Percentiles rank a stretch among this genome's conserved stretches.
Evolutionary conservation across 768 basidiomycete genomes (phyloP).

Genomic region (Tylopilus vinaceipallidus): DNA sequence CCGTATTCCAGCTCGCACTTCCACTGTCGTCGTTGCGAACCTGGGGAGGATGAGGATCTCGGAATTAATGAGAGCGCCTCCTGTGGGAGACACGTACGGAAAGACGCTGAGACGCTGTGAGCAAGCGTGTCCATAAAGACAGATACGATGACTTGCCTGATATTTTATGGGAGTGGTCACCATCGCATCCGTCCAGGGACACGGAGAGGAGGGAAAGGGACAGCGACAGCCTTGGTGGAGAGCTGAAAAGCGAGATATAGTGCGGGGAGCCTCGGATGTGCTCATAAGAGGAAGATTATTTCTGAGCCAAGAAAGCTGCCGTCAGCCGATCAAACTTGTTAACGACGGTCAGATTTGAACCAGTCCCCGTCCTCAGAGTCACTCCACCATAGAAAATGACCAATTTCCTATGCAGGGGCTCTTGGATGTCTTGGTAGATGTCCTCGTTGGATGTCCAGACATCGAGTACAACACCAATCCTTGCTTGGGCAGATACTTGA

Average conservation of each 20-base stretch:
- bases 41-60: conserved; percentile 5
- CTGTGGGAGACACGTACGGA: conserved; percentile 14
- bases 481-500: not conserved
- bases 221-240: not conserved
- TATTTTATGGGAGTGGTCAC: conserved; percentile 7
- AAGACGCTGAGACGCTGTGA: conserved; percentile 18
- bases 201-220: not conserved
- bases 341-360: not conserved
- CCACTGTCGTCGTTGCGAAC: conserved; percentile 8
- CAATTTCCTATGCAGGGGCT: not conserved
- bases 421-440: not conserved
- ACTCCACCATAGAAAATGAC: not conserved
- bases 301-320: conserved; percentile 14
- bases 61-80: not conserved
- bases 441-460: not conserved
- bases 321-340: conserved; percentile 16
- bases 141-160: conserved; percentile 11
- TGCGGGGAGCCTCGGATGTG: conserved; percentile 9
- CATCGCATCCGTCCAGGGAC: conserved; percentile 21
- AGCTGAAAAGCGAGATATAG: conserved; percentile 13
- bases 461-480: not conserved
- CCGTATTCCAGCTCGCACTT: conserved; percentile 18
- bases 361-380: not conserved
- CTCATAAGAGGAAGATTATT: conserved; percentile 18
- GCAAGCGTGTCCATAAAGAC: not conserved